Conservation (phyloP, 2,329 filamentous ascomycete genomes). For the Hypoxylon sp. region DNA sequence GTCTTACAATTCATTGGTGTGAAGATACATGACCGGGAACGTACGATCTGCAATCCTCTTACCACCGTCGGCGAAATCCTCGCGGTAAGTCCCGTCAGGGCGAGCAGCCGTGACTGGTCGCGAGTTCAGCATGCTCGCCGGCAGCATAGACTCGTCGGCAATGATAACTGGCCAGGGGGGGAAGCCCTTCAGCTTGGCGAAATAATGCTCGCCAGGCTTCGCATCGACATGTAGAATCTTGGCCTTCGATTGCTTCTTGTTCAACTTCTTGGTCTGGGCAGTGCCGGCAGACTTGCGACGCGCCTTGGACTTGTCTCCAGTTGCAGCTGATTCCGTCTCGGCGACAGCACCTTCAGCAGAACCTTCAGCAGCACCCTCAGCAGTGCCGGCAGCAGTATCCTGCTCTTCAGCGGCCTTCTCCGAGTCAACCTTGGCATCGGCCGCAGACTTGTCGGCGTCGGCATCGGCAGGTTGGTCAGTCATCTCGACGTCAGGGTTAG, state of each 20-base stretch:
- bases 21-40: slow-evolving; percentile 94
- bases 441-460: slow-evolving; percentile 41
- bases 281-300: slow-evolving; percentile 80
- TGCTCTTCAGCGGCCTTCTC: slow-evolving; percentile 37
- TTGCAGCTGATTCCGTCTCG: slow-evolving; percentile 37
- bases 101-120: slow-evolving; percentile 88
- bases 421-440: slow-evolving; percentile 38
- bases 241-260: slow-evolving; percentile 84
- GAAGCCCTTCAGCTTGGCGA: slow-evolving; percentile 94
- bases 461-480: slow-evolving; percentile 49
- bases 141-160: slow-evolving; percentile 94
- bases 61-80: slow-evolving; percentile 88
- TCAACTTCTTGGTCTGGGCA: slow-evolving; percentile 83
- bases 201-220: slow-evolving; percentile 90
- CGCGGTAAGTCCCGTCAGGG: slow-evolving; percentile 86
- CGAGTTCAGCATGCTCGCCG: slow-evolving; percentile 78
- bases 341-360: slow-evolving; percentile 35
- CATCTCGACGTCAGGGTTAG: slow-evolving; percentile 52
- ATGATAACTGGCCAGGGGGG: slow-evolving; percentile 95
- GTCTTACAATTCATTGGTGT: slow-evolving; percentile 97
- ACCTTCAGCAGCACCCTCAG: slow-evolving; percentile 31
- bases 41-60: slow-evolving; percentile 87
- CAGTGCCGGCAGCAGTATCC: slow-evolving; percentile 33
- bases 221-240: slow-evolving; percentile 81
- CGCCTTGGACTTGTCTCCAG: slow-evolving; percentile 57